These are phyloP conservation scores for Ceratocystis diversiconidia DNA, from an alignment of 2,329 filamentous ascomycete species.

Conservation along the genomic window DNA sequence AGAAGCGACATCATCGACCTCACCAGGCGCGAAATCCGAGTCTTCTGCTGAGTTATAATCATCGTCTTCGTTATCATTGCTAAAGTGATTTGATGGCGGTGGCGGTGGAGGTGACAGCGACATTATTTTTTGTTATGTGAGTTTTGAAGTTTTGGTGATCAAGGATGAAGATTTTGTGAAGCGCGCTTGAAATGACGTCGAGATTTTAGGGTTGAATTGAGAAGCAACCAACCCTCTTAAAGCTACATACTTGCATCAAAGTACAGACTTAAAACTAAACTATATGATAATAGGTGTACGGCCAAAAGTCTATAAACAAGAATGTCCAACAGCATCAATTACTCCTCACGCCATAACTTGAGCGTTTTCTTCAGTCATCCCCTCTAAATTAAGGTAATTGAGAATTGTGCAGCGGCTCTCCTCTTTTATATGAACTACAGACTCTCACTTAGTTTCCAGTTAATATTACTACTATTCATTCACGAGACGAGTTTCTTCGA, in stretches of 20 bases:
- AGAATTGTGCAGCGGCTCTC: no score
- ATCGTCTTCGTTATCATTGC: not conserved
- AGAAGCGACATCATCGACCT: conserved; percentile 24
- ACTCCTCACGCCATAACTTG: not conserved
- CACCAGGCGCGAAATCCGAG: conserved; percentile 55
- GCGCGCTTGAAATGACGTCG: not conserved
- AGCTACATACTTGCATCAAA: not conserved
- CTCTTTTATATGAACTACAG: no score
- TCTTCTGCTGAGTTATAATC: conserved; percentile 57
- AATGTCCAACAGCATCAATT: not conserved
- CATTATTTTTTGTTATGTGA: not conserved
- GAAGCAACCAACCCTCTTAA: not conserved
- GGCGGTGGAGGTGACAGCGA: not conserved
- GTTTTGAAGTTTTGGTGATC: not conserved
- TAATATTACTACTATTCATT: not conserved
- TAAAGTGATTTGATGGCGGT: not conserved
- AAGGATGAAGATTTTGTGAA: not conserved
- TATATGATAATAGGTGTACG: not conserved
- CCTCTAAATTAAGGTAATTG: no score
- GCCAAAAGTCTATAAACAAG: conserved; percentile 13
- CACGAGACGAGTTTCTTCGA: not conserved
- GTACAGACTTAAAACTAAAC: not conserved
- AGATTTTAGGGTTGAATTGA: not conserved
- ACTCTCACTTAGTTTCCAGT: not conserved
- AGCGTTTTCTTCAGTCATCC: not conserved